Evolutionary conservation across 768 basidiomycete species (phyloP).

Genomic region (Kwoniella heveanensis): DNA sequence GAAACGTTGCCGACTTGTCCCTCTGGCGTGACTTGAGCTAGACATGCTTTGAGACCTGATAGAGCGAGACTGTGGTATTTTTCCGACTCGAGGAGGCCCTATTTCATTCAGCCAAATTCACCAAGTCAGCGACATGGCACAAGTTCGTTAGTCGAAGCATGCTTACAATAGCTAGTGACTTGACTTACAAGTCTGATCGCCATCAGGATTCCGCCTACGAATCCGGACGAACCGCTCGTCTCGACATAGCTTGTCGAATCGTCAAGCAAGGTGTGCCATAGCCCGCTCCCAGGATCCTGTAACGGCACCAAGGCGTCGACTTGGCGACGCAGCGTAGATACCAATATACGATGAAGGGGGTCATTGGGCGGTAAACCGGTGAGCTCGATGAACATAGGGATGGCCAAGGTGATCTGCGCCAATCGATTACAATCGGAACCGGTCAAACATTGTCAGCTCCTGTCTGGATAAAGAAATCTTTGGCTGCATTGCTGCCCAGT

Average conservation of each 20-base stretch:
- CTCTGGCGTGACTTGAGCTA: conserved; percentile 59
- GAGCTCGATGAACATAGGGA: conserved; percentile 39
- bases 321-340: conserved; percentile 60
- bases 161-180: no score
- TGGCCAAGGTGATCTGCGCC: conserved; percentile 36
- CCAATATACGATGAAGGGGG: conserved; percentile 59
- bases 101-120: not conserved
- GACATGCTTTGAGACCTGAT: conserved; percentile 45
- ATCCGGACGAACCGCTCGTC: conserved; percentile 52
- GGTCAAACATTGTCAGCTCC: no score
- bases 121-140: not conserved
- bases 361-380: conserved; percentile 57
- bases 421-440: no score
- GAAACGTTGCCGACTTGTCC: conserved; percentile 61
- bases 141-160: no score
- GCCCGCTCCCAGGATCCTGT: conserved; percentile 60
- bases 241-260: conserved; percentile 62
- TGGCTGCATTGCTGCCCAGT: no score
- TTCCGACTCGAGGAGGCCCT: conserved; percentile 25
- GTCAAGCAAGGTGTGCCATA: conserved; percentile 65
- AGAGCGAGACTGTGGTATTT: conserved; percentile 25
- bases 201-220: conserved; percentile 42
- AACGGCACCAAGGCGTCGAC: conserved; percentile 60
- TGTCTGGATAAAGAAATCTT: no score
- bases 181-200: conserved; percentile 27